Conservation (phyloP, 73 alveolate genomes). For the Paramecium primaurelia region DNA sequence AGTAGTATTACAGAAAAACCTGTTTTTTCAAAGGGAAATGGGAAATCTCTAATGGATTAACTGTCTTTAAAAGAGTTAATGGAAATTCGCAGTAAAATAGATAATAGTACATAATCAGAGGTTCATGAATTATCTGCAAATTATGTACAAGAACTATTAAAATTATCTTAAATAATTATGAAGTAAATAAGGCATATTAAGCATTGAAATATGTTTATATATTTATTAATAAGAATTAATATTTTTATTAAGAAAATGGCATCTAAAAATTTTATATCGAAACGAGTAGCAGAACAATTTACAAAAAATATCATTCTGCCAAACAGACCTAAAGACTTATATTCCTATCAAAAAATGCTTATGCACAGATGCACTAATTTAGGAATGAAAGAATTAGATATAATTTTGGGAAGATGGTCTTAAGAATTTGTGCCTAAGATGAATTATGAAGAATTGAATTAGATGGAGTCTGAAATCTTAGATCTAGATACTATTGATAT, state of each 20-base stretch:
- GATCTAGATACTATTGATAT: slow-evolving; percentile 11
- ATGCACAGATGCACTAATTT: slow-evolving; percentile 47
- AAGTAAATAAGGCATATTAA: neutral
- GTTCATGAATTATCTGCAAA: neutral
- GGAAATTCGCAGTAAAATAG: slow-evolving; percentile 28
- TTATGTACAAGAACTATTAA: neutral
- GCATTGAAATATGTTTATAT: neutral
- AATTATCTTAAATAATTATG: neutral
- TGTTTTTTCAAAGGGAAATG: neutral
- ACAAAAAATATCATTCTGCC: neutral
- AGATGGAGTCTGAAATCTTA: neutral
- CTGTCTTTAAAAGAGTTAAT: neutral
- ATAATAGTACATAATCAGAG: neutral
- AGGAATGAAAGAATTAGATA: slow-evolving; percentile 39
- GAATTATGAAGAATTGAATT: neutral
- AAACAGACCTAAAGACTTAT: neutral
- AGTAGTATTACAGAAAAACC: neutral
- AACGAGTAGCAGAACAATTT: slow-evolving; percentile 32
- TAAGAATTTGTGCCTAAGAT: neutral
- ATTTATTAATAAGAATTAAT: neutral
- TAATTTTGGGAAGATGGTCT: slow-evolving; percentile 8
- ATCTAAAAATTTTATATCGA: neutral
- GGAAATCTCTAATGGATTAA: neutral
- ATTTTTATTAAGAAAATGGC: neutral
- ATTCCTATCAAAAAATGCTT: slow-evolving; percentile 19